Percentiles rank a stretch among this genome's conserved stretches.
Conservation (phyloP, 768 basidiomycete species). For the Pulveroboletus sp. region DNA sequence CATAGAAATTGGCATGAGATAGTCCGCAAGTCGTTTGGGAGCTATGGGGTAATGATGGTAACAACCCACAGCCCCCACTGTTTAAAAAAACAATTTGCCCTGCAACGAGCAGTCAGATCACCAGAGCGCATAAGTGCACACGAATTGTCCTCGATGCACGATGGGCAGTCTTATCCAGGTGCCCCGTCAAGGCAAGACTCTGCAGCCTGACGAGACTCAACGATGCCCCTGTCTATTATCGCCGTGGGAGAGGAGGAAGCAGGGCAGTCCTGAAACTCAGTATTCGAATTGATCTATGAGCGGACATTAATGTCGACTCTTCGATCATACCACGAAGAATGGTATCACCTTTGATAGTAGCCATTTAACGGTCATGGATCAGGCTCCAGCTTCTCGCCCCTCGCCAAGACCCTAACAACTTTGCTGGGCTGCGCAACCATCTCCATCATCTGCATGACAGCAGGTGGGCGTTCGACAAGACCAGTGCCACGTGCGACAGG, state of each 20-base stretch:
- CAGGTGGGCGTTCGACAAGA: conserved; percentile 74
- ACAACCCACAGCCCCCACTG: conserved; percentile 14
- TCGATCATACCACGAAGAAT: background rate
- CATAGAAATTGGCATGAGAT: conserved; percentile 26
- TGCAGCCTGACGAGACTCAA: conserved; percentile 24
- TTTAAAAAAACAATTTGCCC: conserved; percentile 21
- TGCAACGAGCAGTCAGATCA: conserved; percentile 16
- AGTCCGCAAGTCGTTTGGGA: conserved; percentile 23
- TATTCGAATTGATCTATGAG: conserved; percentile 11
- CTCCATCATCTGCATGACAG: conserved; percentile 82
- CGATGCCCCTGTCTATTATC: conserved; percentile 20
- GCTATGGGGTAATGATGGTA: conserved; percentile 9
- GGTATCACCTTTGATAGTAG: conserved; percentile 11
- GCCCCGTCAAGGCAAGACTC: conserved; percentile 20
- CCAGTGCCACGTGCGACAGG: conserved; percentile 31
- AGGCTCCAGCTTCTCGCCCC: conserved; percentile 81
- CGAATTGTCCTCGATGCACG: conserved; percentile 22
- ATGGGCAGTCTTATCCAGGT: conserved; percentile 16
- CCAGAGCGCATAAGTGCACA: conserved; percentile 24
- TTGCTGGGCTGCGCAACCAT: conserved; percentile 69
- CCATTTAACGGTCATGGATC: conserved; percentile 21
- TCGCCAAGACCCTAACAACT: conserved; percentile 75
- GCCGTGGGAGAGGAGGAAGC: conserved; percentile 16
- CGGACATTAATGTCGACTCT: background rate
- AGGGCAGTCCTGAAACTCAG: conserved; percentile 18